phyloP scores from a whole-genome alignment of 1,139 yeast species.

The Sugiyamaella paludigena region DNA sequence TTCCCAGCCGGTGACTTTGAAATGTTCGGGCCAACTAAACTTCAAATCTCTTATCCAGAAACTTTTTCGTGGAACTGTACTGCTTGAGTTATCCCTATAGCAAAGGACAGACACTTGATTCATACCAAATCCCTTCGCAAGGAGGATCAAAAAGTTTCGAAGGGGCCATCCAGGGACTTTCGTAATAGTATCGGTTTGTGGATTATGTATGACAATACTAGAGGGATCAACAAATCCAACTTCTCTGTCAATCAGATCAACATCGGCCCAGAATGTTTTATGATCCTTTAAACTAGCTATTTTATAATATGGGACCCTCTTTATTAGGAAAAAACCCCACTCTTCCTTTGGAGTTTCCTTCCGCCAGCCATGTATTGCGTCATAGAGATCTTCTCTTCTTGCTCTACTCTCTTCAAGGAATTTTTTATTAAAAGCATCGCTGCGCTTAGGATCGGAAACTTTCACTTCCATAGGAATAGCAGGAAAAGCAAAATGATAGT shows the following conservation, averaged over 20 bases:
- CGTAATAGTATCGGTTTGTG: no score
- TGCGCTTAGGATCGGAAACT: constrained; percentile 8
- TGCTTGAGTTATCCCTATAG: constrained; percentile 27
- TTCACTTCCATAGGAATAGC: constrained; percentile 39
- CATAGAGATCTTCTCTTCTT: constrained; percentile 8
- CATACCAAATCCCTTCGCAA: constrained; percentile 44
- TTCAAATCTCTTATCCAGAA: constrained; percentile 30
- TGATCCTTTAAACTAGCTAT: constrained; percentile 27
- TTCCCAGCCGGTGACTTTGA: constrained; percentile 82
- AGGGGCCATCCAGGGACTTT: constrained; percentile 58
- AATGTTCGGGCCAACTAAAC: constrained; percentile 7
- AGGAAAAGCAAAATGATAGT: constrained; percentile 89
- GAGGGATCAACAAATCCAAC: constrained; percentile 66
- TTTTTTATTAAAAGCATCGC: constrained; percentile 11
- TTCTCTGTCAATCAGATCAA: constrained; percentile 17
- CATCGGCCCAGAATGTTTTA: constrained; percentile 23
- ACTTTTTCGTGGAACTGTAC: constrained; percentile 20
- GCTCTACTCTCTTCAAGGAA: constrained; percentile 2
- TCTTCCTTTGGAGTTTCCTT: constrained; percentile 15
- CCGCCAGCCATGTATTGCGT: constrained; percentile 26
- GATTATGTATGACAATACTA: no score
- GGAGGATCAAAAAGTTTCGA: constrained; percentile 61
- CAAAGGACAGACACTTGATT: constrained; percentile 43
- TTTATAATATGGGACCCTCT: constrained; percentile 28
- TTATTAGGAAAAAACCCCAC: constrained; percentile 36